phyloP scores from a whole-genome alignment of 2,329 filamentous ascomycete species.

The Fusarium nygamai region DNA sequence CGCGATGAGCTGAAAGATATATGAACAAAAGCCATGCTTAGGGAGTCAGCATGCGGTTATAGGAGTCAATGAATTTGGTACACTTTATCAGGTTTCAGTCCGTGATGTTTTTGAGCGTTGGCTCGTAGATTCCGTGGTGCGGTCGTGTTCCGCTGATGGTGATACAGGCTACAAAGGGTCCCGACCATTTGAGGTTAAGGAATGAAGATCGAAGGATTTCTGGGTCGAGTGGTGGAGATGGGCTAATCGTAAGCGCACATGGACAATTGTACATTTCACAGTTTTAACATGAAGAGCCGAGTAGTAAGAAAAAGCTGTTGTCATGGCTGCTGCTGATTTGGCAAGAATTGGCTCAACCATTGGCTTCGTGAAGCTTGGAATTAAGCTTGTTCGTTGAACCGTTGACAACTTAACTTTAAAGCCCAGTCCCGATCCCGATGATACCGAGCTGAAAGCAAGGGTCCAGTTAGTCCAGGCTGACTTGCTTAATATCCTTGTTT shows the following conservation, averaged over 20 bases:
- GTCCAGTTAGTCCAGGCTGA: not conserved
- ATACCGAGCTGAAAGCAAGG: slow-evolving; percentile 20
- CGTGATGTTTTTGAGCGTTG: not conserved
- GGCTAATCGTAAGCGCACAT: not conserved
- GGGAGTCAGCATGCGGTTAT: not conserved
- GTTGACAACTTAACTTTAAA: not conserved
- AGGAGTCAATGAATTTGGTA: slow-evolving; percentile 26
- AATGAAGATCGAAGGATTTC: slow-evolving; percentile 2
- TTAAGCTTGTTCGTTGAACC: slow-evolving; percentile 1
- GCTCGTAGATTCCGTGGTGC: not conserved
- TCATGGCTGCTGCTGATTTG: not conserved
- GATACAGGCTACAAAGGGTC: not conserved
- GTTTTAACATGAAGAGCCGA: not conserved
- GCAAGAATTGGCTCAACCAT: not conserved
- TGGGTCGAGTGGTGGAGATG: not conserved
- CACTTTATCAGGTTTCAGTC: not conserved
- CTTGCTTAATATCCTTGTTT: not conserved
- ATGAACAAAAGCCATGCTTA: slow-evolving; percentile 32
- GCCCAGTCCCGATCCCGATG: slow-evolving; percentile 17
- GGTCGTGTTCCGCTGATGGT: not conserved
- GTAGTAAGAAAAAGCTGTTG: not conserved
- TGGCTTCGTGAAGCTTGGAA: not conserved
- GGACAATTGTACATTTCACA: not conserved
- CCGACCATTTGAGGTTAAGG: not conserved
- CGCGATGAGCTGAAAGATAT: not conserved